phyloP scores from a whole-genome alignment of 192 early-diverging fungal species.

The Coemansia sp. region DNA sequence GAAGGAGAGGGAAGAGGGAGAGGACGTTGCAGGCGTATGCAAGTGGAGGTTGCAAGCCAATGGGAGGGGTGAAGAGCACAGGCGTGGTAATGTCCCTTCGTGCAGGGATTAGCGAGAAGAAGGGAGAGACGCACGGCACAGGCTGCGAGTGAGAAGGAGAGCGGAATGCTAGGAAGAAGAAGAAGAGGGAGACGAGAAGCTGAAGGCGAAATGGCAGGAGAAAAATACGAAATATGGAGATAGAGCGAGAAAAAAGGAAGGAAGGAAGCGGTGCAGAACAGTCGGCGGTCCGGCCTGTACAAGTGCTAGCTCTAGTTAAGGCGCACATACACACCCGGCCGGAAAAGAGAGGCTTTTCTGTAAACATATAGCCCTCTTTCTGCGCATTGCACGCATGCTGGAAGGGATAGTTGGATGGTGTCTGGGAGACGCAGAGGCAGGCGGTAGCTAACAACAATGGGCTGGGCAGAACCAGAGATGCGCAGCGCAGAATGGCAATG shows the following conservation, averaged over 20 bases:
- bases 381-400: not conserved
- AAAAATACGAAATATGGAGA: not conserved
- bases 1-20: not conserved
- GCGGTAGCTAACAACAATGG: constrained; percentile 7
- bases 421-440: not conserved
- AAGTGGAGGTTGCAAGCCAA: not conserved
- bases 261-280: constrained; percentile 1
- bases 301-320: not conserved
- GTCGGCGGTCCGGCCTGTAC: not conserved
- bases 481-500: constrained; percentile 1
- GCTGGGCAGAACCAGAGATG: constrained; percentile 1
- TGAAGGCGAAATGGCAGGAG: not conserved
- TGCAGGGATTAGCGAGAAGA: constrained; percentile 10
- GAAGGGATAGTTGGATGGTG: too few relatives aligned
- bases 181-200: not conserved
- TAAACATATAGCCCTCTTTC: constrained; percentile 6
- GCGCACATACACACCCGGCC: not conserved
- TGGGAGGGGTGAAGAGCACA: not conserved
- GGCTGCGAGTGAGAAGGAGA: not conserved
- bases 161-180: not conserved
- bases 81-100: constrained; percentile 9
- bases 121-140: not conserved
- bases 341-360: constrained; percentile 7
- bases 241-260: not conserved
- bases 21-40: not conserved